Evolutionary conservation across 2,329 filamentous ascomycete genomes (phyloP).

Genomic region (Periconia macrospinosa): DNA sequence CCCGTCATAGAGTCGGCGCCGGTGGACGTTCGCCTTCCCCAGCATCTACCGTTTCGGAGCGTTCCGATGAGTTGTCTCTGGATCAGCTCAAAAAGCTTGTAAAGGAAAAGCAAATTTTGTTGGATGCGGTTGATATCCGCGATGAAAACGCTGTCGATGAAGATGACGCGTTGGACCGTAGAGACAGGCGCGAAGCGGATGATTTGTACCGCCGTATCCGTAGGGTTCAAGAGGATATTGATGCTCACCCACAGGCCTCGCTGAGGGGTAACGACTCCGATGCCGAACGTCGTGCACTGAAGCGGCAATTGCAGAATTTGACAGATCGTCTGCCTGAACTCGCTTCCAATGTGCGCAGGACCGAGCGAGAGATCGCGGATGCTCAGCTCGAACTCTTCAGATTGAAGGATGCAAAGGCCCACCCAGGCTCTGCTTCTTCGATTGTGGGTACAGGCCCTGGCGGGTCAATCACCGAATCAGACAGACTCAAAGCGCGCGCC

Average conservation of each 20-base stretch:
- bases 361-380: slow-evolving; percentile 91
- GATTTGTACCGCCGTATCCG: slow-evolving; percentile 92
- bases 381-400: slow-evolving; percentile 91
- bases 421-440: slow-evolving; percentile 76
- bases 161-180: slow-evolving; percentile 86
- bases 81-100: slow-evolving; percentile 93
- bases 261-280: slow-evolving; percentile 69
- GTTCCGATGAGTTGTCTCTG: slow-evolving; percentile 77
- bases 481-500: slow-evolving; percentile 90
- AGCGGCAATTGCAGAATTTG: slow-evolving; percentile 84
- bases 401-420: slow-evolving; percentile 86
- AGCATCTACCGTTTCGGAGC: slow-evolving; percentile 60
- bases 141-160: slow-evolving; percentile 89
- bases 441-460: slow-evolving; percentile 94
- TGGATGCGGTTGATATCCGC: slow-evolving; percentile 95
- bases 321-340: slow-evolving; percentile 90
- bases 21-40: slow-evolving; percentile 77
- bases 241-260: slow-evolving; percentile 80
- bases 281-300: slow-evolving; percentile 81
- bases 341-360: slow-evolving; percentile 86
- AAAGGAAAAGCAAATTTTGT: slow-evolving; percentile 86
- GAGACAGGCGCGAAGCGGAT: slow-evolving; percentile 88
- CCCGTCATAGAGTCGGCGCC: slow-evolving; percentile 76
- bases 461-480: slow-evolving; percentile 86
- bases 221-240: slow-evolving; percentile 91